Percentiles rank a stretch among this genome's conserved stretches.
Conservation (phyloP, 306 rosid genomes). For the Lagenaria siceraria region DNA sequence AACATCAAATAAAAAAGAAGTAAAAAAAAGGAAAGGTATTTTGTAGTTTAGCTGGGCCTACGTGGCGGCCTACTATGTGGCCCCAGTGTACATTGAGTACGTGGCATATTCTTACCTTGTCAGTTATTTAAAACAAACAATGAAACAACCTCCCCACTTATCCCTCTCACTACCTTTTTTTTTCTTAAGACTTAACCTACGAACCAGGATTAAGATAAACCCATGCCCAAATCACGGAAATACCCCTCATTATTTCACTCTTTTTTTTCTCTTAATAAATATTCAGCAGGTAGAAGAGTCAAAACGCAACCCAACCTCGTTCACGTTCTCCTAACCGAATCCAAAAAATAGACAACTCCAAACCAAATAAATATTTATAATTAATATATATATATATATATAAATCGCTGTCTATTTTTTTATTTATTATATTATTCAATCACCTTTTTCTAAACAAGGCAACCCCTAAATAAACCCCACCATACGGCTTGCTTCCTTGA, state of each 20-base stretch:
- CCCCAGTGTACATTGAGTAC: slow-evolving; percentile 17
- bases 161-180: no score
- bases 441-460: slow-evolving; percentile 23
- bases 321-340: slow-evolving; percentile 18
- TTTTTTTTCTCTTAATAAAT: not conserved
- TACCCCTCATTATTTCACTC: slow-evolving; percentile 2
- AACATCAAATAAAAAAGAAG: no score
- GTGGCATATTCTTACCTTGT: slow-evolving; percentile 27
- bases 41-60: slow-evolving; percentile 23
- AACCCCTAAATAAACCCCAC: slow-evolving; percentile 60
- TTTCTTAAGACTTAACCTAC: not conserved
- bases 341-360: slow-evolving; percentile 31
- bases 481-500: slow-evolving; percentile 34
- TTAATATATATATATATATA: not conserved
- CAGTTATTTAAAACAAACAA: slow-evolving; percentile 9
- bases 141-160: not conserved
- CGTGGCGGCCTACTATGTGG: slow-evolving; percentile 29
- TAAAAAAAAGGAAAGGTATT: not conserved
- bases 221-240: not conserved
- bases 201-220: not conserved
- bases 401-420: not conserved
- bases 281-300: not conserved
- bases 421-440: not conserved
- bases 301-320: slow-evolving; percentile 6
- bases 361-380: not conserved